Base-by-base conservation (phyloP, 371 early-diverging fungal genomes). In the Mortierella sp. region DNA sequence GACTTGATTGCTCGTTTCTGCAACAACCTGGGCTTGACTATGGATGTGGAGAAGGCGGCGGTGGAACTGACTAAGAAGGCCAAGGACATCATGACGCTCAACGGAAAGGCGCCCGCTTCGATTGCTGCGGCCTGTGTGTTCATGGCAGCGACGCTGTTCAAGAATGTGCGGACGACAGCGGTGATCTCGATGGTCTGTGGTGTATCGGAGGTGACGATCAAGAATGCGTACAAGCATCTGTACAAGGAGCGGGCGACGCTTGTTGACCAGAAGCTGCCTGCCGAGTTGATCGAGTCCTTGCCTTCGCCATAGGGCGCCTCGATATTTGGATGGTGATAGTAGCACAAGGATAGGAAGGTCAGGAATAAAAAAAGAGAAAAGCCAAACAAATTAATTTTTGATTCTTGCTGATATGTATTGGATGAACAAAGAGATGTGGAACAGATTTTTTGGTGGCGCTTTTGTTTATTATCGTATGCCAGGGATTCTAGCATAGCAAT, bases 51-150 rank as follows among this genome's bases (percentile, higher is more conserved):
- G 73, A 91, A 92, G 70, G 91, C 92, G 5, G 93, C 95, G 24
- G 86, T 90, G 29, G 87, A 94, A 67, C 79, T 98, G 29, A 94
- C 93, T 13, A 88, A 92, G 58, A 90, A 90, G 41, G 95, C 94
- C 24, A 93, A 93, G 73, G 95, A 96, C 37, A 68, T 92, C 45
- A 94, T 95, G 43, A 92, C 92, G 14, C 89, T 97, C 39, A 96
- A 96, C 14, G 99, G 99, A 66, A 95, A 96, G 72, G 93, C 94
- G 5, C 97, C 97, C 16, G 94, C 96, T 70, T 94, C 97, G 4
- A 92, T 98, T 44, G 97, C 97, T 14, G 97, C 97, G 11, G 96
- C 96, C 4, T 94, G 96, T 64, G 94, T 98, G 68, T 97, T 95
- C 75, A 89, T 97, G 86, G 94, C 92, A 1, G 92, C 94, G 45